These are phyloP conservation scores for Cercophora newfieldiana DNA, from an alignment of 495 filamentous ascomycete species.

Conservation along the genomic window DNA sequence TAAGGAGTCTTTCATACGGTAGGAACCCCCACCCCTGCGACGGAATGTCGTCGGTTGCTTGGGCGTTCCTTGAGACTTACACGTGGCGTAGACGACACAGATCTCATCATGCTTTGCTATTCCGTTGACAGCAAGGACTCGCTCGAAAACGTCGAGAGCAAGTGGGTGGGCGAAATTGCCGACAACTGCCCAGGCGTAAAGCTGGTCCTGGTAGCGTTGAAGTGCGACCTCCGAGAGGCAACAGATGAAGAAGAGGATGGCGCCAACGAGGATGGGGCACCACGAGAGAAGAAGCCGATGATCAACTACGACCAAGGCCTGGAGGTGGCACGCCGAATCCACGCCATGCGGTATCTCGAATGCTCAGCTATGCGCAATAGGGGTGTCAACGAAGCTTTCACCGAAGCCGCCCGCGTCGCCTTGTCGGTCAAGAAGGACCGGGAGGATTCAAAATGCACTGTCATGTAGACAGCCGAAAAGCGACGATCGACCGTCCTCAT, in stretches of 20 bases:
- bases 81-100: constrained; percentile 67
- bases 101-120: constrained; percentile 98
- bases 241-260: constrained; percentile 55
- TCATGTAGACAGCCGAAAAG: constrained; percentile 48
- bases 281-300: constrained; percentile 65
- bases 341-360: constrained; percentile 90
- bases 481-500: background rate
- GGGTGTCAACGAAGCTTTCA: constrained; percentile 97
- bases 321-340: constrained; percentile 87
- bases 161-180: constrained; percentile 96
- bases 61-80: constrained; percentile 9
- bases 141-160: constrained; percentile 95
- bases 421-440: constrained; percentile 76
- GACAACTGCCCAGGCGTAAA: constrained; percentile 96
- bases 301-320: constrained; percentile 93
- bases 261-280: constrained; percentile 41
- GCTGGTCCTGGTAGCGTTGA: constrained; percentile 92
- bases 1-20: constrained; percentile 91
- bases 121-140: constrained; percentile 94
- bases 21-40: constrained; percentile 9
- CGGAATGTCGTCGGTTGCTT: background rate
- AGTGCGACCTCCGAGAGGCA: constrained; percentile 88
- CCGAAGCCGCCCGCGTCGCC: constrained; percentile 95
- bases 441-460: constrained; percentile 53
- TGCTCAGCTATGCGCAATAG: constrained; percentile 97